Conservation (phyloP, 169 alveolate species). For the Plasmodium vinckei region DNA sequence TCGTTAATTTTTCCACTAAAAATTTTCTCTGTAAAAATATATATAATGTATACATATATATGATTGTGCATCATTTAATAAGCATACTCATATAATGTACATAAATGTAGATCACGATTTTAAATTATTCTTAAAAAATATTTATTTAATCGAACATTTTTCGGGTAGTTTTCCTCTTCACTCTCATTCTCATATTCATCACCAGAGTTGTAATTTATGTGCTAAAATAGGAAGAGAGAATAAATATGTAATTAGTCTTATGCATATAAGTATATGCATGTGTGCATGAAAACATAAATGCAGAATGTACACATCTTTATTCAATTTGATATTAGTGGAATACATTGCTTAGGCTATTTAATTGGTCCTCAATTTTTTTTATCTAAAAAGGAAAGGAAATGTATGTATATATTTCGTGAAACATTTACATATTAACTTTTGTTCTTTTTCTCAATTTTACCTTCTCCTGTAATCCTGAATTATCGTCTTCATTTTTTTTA, state of each 20-base stretch:
- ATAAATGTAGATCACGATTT: not conserved
- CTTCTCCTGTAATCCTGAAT: constrained; percentile 41
- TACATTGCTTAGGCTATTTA: constrained; percentile 41
- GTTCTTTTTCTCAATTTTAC: not conserved
- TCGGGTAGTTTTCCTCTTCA: not conserved
- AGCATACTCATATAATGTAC: not conserved
- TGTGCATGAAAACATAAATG: no score
- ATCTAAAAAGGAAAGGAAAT: constrained; percentile 26
- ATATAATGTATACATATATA: not conserved
- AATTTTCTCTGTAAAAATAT: not conserved
- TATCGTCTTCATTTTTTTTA: constrained; percentile 7
- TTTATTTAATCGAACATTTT: constrained; percentile 6
- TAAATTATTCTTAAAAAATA: not conserved
- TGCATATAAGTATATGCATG: not conserved
- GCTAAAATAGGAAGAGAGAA: constrained; percentile 6
- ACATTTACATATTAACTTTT: not conserved
- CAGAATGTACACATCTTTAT: not conserved
- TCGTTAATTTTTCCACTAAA: constrained; percentile 1
- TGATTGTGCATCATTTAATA: not conserved
- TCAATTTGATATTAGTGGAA: not conserved
- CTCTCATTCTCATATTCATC: constrained; percentile 23
- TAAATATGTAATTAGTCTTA: not conserved
- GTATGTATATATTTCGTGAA: not conserved
- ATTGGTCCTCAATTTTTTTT: constrained; percentile 43
- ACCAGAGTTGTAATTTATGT: constrained; percentile 31